A percentile compares a stretch with the other conserved stretches of the same genome.
Conservation (phyloP, 805 yeast species). For the Scheffersomyces amazonensis region DNA sequence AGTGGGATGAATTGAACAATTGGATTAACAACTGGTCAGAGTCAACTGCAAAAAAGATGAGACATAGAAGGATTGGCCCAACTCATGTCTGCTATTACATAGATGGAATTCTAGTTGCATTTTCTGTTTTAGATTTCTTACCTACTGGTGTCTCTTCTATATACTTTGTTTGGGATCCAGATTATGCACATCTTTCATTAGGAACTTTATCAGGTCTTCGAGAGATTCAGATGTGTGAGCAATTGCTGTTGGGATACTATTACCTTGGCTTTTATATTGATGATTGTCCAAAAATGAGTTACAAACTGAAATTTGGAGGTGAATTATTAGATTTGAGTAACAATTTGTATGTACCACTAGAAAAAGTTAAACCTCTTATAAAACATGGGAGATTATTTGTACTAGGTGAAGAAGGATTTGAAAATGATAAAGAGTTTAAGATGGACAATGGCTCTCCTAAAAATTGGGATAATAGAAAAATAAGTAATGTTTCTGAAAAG, state of each 20-base stretch:
- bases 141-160: conserved; percentile 80
- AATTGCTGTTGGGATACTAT: conserved; percentile 51
- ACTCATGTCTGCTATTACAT: conserved; percentile 76
- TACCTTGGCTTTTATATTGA: conserved; percentile 80
- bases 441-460: conserved; percentile 12
- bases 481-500: conserved; percentile 16
- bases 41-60: background rate
- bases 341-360: conserved; percentile 40
- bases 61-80: conserved; percentile 47
- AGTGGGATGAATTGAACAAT: conserved; percentile 41
- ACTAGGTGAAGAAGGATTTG: conserved; percentile 11
- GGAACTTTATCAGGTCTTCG: conserved; percentile 77
- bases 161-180: conserved; percentile 88
- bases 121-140: conserved; percentile 73
- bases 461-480: conserved; percentile 1
- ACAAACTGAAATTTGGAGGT: conserved; percentile 78
- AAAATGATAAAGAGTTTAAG: conserved; percentile 7
- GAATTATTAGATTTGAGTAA: conserved; percentile 59
- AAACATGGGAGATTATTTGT: conserved; percentile 30
- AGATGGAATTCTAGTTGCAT: conserved; percentile 61
- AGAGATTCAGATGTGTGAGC: conserved; percentile 57
- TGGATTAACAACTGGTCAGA: conserved; percentile 32
- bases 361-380: conserved; percentile 22
- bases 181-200: conserved; percentile 60
- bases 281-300: conserved; percentile 79